Evolutionary conservation across 1,284 basidiomycete species (phyloP).

Genomic region (Apiotrichum mycotoxinovorans): DNA sequence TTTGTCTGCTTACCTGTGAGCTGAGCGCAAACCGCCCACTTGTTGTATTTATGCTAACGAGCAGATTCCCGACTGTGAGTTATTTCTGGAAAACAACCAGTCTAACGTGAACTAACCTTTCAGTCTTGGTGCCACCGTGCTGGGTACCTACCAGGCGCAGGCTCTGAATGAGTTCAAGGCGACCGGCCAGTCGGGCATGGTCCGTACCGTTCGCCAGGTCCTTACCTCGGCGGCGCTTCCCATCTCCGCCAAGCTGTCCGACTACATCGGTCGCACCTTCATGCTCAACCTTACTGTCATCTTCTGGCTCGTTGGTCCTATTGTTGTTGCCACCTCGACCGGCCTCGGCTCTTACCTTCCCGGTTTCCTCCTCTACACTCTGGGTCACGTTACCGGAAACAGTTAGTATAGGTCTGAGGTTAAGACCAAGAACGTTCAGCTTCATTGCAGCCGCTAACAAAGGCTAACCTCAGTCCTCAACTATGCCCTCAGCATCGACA

Average conservation of each 20-base stretch:
- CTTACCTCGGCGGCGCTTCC: slow-evolving; percentile 41
- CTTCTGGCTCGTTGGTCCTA: slow-evolving; percentile 48
- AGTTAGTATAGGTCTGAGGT: too few species aligned
- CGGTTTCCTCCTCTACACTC: slow-evolving; percentile 42
- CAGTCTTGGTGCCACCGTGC: slow-evolving; percentile 1
- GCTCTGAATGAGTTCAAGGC: slow-evolving; percentile 24
- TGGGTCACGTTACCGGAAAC: slow-evolving; percentile 22
- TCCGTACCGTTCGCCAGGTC: slow-evolving; percentile 41
- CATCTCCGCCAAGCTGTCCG: slow-evolving; percentile 41
- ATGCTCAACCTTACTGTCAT: slow-evolving; percentile 45
- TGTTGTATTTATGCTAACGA: background rate
- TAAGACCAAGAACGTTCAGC: too few species aligned
- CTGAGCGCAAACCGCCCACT: too few species aligned
- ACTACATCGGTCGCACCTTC: slow-evolving; percentile 49
- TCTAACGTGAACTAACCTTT: background rate
- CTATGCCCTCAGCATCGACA: slow-evolving; percentile 51
- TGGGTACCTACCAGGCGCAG: slow-evolving; percentile 24
- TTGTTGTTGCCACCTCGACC: slow-evolving; percentile 43
- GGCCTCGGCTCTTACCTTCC: slow-evolving; percentile 43
- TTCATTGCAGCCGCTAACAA: too few species aligned
- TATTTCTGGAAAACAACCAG: background rate
- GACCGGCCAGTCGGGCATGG: slow-evolving; percentile 36
- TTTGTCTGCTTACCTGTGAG: slow-evolving; percentile 13
- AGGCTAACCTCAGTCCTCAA: slow-evolving; percentile 28
- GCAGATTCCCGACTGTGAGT: slow-evolving; percentile 7